Evolutionary conservation across 495 filamentous ascomycete genomes (phyloP).

Genomic region (Penicillium lagena): DNA sequence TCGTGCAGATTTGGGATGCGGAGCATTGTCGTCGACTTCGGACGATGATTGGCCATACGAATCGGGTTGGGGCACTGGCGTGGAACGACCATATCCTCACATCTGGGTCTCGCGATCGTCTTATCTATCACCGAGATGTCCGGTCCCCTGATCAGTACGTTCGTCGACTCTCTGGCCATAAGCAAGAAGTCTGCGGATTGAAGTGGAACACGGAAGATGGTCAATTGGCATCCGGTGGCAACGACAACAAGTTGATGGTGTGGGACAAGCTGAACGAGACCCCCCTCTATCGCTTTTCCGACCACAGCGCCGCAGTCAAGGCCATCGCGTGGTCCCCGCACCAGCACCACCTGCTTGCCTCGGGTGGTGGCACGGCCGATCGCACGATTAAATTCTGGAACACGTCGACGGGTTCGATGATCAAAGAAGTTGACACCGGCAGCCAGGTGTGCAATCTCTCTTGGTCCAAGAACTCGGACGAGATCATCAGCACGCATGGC

Average conservation of each 20-base stretch:
- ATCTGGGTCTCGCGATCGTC: slow-evolving; percentile 86
- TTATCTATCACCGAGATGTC: slow-evolving; percentile 93
- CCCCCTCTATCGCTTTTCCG: slow-evolving; percentile 84
- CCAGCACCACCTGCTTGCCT: slow-evolving; percentile 88
- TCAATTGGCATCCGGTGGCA: slow-evolving; percentile 92
- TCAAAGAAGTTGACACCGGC: slow-evolving; percentile 88
- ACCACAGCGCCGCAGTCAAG: slow-evolving; percentile 93
- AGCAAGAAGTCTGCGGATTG: slow-evolving; percentile 97
- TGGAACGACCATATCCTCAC: slow-evolving; percentile 98
- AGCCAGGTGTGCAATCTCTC: slow-evolving; percentile 96
- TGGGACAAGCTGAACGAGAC: slow-evolving; percentile 91
- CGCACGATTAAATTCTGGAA: slow-evolving; percentile 97
- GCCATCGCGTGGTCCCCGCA: slow-evolving; percentile 99
- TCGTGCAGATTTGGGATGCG: slow-evolving; percentile 97
- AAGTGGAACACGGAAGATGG: slow-evolving; percentile 95
- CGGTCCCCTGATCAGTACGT: slow-evolving; percentile 88
- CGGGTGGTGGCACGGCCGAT: slow-evolving; percentile 92
- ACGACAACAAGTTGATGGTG: slow-evolving; percentile 97
- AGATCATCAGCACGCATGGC: slow-evolving; percentile 96
- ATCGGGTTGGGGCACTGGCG: slow-evolving; percentile 81
- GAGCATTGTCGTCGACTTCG: slow-evolving; percentile 74
- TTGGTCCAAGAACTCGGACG: slow-evolving; percentile 93
- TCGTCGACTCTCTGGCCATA: slow-evolving; percentile 77
- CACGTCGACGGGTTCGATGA: slow-evolving; percentile 67
- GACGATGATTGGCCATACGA: slow-evolving; percentile 94